Percentiles rank a stretch among this genome's conserved stretches.
These are phyloP conservation scores for Plasmodium billcollinsi DNA, from an alignment of 169 alveolate species.

Conservation along the genomic window DNA sequence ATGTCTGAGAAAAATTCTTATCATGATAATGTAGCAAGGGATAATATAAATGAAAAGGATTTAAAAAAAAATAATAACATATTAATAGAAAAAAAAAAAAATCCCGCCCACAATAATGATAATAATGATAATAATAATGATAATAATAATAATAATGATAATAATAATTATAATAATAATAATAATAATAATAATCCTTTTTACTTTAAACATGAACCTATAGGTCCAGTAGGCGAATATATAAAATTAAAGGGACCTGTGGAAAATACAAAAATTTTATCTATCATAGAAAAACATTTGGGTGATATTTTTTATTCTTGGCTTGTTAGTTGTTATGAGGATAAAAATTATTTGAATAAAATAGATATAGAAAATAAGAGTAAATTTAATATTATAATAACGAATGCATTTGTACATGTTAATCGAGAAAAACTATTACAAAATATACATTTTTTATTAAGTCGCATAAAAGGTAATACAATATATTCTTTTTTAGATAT, in stretches of 20 bases:
- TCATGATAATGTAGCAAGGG: not conserved
- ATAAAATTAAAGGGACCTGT: constrained; percentile 19
- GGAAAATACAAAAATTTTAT: constrained; percentile 30
- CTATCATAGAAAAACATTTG: constrained; percentile 62
- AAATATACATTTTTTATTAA: constrained; percentile 21
- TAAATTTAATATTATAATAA: constrained; percentile 39
- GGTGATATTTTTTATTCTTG: constrained; percentile 67
- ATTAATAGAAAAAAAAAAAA: not conserved
- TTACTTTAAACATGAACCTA: constrained; percentile 56
- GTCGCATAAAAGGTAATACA: constrained; percentile 34
- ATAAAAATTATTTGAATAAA: constrained; percentile 42
- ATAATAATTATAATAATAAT: not conserved
- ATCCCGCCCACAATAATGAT: not conserved
- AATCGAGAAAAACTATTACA: constrained; percentile 26
- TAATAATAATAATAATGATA: not conserved
- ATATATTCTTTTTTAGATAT: constrained; percentile 63
- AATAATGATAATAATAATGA: not conserved
- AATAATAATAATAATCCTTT: constrained; percentile 2
- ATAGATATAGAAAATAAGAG: constrained; percentile 21
- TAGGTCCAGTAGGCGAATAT: constrained; percentile 74
- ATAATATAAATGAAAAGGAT: not conserved
- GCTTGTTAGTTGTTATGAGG: constrained; percentile 75
- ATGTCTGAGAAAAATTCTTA: constrained; percentile 4
- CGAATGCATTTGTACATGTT: constrained; percentile 70
- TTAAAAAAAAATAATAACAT: not conserved